Conservation (phyloP, 2,329 filamentous ascomycete species). For the Fusarium praegraminearum region DNA sequence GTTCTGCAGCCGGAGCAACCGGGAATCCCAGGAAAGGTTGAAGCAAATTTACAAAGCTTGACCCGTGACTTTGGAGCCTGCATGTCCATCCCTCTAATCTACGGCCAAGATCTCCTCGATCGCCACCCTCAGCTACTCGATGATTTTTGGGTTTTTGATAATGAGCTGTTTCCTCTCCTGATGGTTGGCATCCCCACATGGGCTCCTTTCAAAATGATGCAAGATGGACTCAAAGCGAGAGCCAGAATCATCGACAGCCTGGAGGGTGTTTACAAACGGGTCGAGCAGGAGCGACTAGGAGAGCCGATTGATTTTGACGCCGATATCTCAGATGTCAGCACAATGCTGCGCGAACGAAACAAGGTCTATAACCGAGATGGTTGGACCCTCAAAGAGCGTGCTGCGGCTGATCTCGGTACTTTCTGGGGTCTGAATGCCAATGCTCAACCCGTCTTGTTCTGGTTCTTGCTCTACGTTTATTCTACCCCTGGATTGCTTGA, state of each 20-base stretch:
- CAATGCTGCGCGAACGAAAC: constrained; percentile 33
- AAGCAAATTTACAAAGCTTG: constrained; percentile 28
- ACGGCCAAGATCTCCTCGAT: constrained; percentile 40
- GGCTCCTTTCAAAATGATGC: constrained; percentile 33
- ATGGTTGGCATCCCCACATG: constrained; percentile 40
- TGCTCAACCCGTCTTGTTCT: constrained; percentile 39
- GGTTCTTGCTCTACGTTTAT: constrained; percentile 37
- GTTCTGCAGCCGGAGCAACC: neutral
- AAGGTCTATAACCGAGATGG: constrained; percentile 23
- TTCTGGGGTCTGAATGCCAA: constrained; percentile 44
- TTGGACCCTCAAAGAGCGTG: constrained; percentile 26
- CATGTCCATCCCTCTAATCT: constrained; percentile 40
- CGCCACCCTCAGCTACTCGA: constrained; percentile 24
- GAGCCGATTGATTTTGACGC: constrained; percentile 25
- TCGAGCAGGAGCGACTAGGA: constrained; percentile 24
- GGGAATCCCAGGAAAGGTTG: neutral
- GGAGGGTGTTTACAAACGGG: constrained; percentile 10
- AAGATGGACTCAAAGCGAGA: constrained; percentile 35
- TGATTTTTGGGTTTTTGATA: constrained; percentile 45
- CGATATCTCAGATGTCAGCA: constrained; percentile 35
- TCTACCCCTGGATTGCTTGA: constrained; percentile 27
- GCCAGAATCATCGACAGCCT: constrained; percentile 22
- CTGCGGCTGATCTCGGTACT: constrained; percentile 15
- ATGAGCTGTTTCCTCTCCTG: constrained; percentile 37
- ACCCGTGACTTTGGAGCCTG: constrained; percentile 42